Evolutionary conservation across 768 basidiomycete species (phyloP), one percentile per base, ranked within the genome.

Genomic region (Clitopilus hobsonii): DNA sequence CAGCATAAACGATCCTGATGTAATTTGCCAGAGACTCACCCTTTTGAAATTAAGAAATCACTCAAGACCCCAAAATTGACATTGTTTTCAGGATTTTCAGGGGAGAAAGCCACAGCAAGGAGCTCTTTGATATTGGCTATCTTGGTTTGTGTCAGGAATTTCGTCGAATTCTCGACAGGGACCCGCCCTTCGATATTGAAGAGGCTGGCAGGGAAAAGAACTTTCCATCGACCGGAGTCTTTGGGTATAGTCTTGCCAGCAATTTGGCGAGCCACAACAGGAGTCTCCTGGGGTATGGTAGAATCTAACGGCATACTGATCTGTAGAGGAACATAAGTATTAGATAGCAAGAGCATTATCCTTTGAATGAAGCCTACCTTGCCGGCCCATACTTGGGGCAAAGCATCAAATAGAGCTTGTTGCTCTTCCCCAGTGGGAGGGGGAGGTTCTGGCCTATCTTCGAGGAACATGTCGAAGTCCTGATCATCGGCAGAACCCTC

Each of bases 401-500:
- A 60, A n/a, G 72, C 74, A 54, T 86, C 81, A 60, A 89, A 82
- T 11, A 67, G 67, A 18, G 73, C 75, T 56, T 80, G 76, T 45
- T 76, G 73, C 18, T 69, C 74, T 52, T 78, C 78, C 14, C 75
- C 54, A 32, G 60, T 62, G 32, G 68, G 60, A 3, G 62, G 68
- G 14, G 61, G 74, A 25, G 75, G 68, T 14, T 82, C 80, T 20
- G 41, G 41, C 57, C 85, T 81, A 55, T 88, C 83, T 55, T 84
- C 81, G 32, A 94, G 70, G 63, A 92, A 86, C 84, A 92, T 89
- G 61, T 93, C 91, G 62, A 94, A 92, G 66, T 92, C 91, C 58
- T 84, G 81, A 68, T 92, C 91, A 52, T 85, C 83, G 8, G 85
- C 78, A 56, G 77, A 81, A 50, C 60, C 61, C 38, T 56, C 65